phyloP scores from a whole-genome alignment of 305 asterid genomes.

The Solanum hybrid region DNA sequence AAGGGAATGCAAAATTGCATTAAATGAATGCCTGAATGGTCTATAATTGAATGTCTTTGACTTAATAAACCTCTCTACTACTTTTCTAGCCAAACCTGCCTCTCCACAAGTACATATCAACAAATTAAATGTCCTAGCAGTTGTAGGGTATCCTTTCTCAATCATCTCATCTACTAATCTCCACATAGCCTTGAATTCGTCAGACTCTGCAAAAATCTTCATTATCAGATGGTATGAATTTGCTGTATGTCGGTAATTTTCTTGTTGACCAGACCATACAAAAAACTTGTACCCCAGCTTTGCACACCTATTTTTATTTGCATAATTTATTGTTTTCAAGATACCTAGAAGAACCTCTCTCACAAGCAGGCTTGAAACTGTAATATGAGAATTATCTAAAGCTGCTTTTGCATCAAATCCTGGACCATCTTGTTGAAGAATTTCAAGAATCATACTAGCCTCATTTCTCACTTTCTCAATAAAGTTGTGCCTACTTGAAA shows the following conservation, averaged over 20 bases:
- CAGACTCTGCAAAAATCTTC: constrained; percentile 66
- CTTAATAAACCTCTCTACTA: constrained; percentile 77
- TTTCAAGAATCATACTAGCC: constrained; percentile 52
- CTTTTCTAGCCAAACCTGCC: constrained; percentile 79
- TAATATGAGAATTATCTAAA: constrained; percentile 36
- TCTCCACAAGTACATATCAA: constrained; percentile 78
- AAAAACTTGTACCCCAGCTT: constrained; percentile 82
- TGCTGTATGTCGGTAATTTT: constrained; percentile 54
- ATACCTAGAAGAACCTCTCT: constrained; percentile 73
- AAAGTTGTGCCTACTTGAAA: constrained; percentile 28
- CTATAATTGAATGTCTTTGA: constrained; percentile 66
- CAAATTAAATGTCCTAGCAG: constrained; percentile 79
- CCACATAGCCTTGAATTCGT: constrained; percentile 86
- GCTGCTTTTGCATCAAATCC: constrained; percentile 52
- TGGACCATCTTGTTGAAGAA: constrained; percentile 67
- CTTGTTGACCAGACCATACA: constrained; percentile 74
- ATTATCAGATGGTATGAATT: constrained; percentile 59
- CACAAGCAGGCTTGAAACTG: constrained; percentile 71
- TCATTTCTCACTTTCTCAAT: constrained; percentile 37
- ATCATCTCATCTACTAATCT: constrained; percentile 76
- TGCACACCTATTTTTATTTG: constrained; percentile 56
- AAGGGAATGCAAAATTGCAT: constrained; percentile 72
- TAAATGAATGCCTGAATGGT: constrained; percentile 67
- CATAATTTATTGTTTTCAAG: constrained; percentile 38
- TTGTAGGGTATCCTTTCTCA: constrained; percentile 61